Evolutionary conservation across 306 rosid genomes (phyloP).

Genomic region (Pyrus communis): DNA sequence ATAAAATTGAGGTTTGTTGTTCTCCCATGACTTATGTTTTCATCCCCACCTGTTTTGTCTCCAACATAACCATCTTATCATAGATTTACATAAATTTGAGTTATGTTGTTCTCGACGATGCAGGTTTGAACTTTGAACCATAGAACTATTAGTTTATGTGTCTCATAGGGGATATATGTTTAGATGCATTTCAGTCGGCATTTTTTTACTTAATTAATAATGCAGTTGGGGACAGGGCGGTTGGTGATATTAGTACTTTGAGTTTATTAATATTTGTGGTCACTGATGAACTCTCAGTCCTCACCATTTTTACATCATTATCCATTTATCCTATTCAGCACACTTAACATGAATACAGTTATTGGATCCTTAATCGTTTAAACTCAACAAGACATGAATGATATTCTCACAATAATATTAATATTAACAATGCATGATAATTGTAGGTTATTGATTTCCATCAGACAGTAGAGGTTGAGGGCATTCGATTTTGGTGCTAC

Average conservation of each 20-base stretch:
- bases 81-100: neutral
- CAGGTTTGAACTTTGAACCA: neutral
- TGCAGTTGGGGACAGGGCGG: neutral
- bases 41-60: neutral
- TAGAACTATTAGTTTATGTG: neutral
- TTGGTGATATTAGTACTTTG: neutral
- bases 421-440: conserved; percentile 10
- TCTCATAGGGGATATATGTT: neutral
- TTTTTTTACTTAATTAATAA: neutral
- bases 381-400: neutral
- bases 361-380: neutral
- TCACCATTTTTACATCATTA: neutral
- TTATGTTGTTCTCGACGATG: neutral
- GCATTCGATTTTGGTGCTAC: conserved; percentile 96
- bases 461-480: conserved; percentile 86
- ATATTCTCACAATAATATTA: neutral
- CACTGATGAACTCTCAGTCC: neutral
- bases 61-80: neutral
- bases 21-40: neutral
- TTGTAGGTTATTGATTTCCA: conserved; percentile 93
- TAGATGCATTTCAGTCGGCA: neutral
- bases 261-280: neutral
- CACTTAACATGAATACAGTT: neutral
- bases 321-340: neutral
- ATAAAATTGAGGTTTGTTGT: conserved; percentile 74